phyloP scores from a whole-genome alignment of 2,329 filamentous ascomycete genomes.

The Apiospora sp. region DNA sequence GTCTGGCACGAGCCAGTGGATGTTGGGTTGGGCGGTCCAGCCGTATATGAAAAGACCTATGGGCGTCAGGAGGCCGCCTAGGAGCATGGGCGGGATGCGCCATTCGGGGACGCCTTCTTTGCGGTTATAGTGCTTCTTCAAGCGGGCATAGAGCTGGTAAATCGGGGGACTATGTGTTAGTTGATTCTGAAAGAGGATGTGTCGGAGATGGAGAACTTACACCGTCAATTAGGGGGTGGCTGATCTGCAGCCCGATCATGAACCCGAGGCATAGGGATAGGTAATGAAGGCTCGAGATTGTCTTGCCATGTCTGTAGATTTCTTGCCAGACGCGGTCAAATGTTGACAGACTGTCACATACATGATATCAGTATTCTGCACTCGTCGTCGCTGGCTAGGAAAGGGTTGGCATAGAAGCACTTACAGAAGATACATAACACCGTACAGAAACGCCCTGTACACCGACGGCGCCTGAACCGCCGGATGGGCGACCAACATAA shows the following conservation, averaged over 20 bases:
- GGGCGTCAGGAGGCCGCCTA: slow-evolving; percentile 51
- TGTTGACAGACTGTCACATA: background rate
- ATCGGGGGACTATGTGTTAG: background rate
- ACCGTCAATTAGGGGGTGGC: slow-evolving; percentile 40
- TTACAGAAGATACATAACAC: slow-evolving; percentile 57
- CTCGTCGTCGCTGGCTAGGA: background rate
- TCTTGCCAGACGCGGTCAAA: slow-evolving; percentile 22
- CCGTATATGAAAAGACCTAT: slow-evolving; percentile 59
- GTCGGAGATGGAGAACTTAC: slow-evolving; percentile 29
- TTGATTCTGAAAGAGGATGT: background rate
- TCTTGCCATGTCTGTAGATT: slow-evolving; percentile 50
- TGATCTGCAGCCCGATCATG: slow-evolving; percentile 43
- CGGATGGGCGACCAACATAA: slow-evolving; percentile 54
- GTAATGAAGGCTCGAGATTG: slow-evolving; percentile 53
- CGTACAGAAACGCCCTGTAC: slow-evolving; percentile 54
- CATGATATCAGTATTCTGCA: background rate
- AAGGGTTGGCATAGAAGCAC: slow-evolving; percentile 26
- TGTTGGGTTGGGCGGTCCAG: slow-evolving; percentile 49
- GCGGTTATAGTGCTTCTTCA: slow-evolving; percentile 17
- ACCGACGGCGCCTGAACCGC: slow-evolving; percentile 54
- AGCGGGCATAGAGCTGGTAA: background rate
- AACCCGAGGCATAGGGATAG: slow-evolving; percentile 54
- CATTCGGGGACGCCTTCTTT: slow-evolving; percentile 28
- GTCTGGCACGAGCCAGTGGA: slow-evolving; percentile 64
- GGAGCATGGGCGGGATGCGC: slow-evolving; percentile 35